Conservation (phyloP, 129 eudicot species). For the Kitagawia praeruptora region DNA sequence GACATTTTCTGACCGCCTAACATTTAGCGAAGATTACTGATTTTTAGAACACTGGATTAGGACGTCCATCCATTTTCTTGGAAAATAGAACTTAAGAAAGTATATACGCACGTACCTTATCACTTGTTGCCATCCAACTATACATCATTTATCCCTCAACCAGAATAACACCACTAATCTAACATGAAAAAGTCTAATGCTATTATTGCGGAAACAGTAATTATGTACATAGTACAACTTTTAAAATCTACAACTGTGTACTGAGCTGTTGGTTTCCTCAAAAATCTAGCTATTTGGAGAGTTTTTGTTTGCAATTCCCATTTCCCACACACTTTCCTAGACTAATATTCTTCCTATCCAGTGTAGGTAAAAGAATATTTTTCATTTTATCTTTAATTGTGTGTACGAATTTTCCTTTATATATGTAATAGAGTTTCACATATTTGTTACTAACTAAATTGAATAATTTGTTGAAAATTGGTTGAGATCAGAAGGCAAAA, state of each 20-base stretch:
- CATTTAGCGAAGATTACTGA: no score
- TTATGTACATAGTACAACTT: no score
- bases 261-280: neutral
- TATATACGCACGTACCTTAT: neutral
- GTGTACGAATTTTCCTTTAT: neutral
- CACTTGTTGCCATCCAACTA: neutral
- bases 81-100: neutral
- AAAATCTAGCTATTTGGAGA: neutral
- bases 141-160: neutral
- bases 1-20: no score
- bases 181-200: neutral
- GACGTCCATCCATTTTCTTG: no score
- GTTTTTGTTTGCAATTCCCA: neutral
- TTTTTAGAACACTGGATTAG: no score
- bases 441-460: neutral
- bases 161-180: neutral
- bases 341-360: neutral
- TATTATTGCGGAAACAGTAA: neutral
- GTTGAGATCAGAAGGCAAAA: neutral
- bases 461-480: neutral
- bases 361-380: neutral
- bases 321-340: neutral
- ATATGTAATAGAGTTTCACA: neutral
- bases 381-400: no score
- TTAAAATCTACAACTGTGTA: no score